Percentiles rank a stretch among this genome's conserved stretches.
Evolutionary conservation across 208 protist genomes (phyloP).

Genomic region (Wallacemonas sp.): DNA sequence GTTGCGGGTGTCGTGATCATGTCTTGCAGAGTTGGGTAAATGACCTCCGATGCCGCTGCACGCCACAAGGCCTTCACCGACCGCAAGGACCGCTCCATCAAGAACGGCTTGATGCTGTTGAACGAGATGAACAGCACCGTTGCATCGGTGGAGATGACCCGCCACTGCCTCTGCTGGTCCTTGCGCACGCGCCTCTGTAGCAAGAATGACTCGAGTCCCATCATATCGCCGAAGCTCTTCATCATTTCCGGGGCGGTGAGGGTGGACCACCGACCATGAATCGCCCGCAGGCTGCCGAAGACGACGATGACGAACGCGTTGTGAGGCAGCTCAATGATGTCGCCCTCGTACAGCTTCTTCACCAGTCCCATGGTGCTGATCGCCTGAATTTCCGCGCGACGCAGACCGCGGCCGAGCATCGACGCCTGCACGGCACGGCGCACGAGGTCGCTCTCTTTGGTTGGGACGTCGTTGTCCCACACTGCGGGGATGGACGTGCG

Average conservation of each 20-base stretch:
- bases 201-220: constrained; percentile 63
- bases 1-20: constrained; percentile 54
- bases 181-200: constrained; percentile 42
- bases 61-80: constrained; percentile 78
- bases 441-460: constrained; percentile 58
- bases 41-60: constrained; percentile 62
- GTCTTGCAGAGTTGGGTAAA: constrained; percentile 49
- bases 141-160: constrained; percentile 59
- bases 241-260: constrained; percentile 42
- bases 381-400: constrained; percentile 47
- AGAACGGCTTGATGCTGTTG: constrained; percentile 69
- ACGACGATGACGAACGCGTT: constrained; percentile 74
- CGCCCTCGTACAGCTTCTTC: constrained; percentile 51
- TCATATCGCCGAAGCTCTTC: constrained; percentile 64
- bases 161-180: constrained; percentile 52
- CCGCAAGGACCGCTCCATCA: constrained; percentile 69
- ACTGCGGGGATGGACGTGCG: constrained; percentile 36
- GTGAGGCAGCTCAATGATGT: constrained; percentile 57
- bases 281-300: constrained; percentile 64
- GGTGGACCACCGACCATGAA: constrained; percentile 65
- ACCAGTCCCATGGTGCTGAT: constrained; percentile 70
- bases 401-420: constrained; percentile 57
- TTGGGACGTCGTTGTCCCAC: constrained; percentile 47
- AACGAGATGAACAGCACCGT: constrained; percentile 73
- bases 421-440: constrained; percentile 59